phyloP scores from a whole-genome alignment of 2,329 filamentous ascomycete species.

The Penicillium concentricum region DNA sequence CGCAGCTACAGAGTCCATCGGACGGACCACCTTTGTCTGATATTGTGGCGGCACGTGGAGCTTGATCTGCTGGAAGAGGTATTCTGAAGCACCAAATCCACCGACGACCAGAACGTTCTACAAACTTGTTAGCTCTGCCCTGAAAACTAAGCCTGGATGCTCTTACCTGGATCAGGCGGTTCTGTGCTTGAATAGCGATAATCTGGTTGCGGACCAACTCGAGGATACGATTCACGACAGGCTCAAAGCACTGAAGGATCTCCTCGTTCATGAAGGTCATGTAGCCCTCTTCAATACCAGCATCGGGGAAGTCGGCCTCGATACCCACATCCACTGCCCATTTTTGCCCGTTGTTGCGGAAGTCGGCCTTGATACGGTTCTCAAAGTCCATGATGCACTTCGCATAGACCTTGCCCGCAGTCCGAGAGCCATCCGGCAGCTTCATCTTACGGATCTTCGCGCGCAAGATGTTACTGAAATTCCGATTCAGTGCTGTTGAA shows the following conservation, averaged over 20 bases:
- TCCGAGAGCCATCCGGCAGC: slow-evolving; percentile 92
- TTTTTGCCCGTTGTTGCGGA: slow-evolving; percentile 98
- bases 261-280: slow-evolving; percentile 99
- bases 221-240: slow-evolving; percentile 93
- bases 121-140: slow-evolving; percentile 18
- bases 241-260: slow-evolving; percentile 97
- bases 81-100: slow-evolving; percentile 97
- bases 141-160: not conserved
- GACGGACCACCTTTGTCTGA: slow-evolving; percentile 95
- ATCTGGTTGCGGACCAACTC: slow-evolving; percentile 97
- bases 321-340: slow-evolving; percentile 99
- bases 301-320: slow-evolving; percentile 95
- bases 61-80: slow-evolving; percentile 99
- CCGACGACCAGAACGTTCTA: slow-evolving; percentile 93
- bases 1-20: slow-evolving; percentile 97
- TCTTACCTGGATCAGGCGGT: slow-evolving; percentile 75
- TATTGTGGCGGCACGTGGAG: slow-evolving; percentile 97
- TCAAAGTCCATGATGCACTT: slow-evolving; percentile 99
- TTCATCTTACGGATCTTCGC: slow-evolving; percentile 99
- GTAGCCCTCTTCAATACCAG: slow-evolving; percentile 96
- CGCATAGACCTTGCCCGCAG: slow-evolving; percentile 95
- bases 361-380: slow-evolving; percentile 99
- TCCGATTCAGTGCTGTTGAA: slow-evolving; percentile 95
- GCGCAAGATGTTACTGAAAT: slow-evolving; percentile 96
- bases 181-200: slow-evolving; percentile 97